Evolutionary conservation across 768 basidiomycete genomes (phyloP), one percentile per base, ranked within the genome.

Genomic region (Suillus plorans): DNA sequence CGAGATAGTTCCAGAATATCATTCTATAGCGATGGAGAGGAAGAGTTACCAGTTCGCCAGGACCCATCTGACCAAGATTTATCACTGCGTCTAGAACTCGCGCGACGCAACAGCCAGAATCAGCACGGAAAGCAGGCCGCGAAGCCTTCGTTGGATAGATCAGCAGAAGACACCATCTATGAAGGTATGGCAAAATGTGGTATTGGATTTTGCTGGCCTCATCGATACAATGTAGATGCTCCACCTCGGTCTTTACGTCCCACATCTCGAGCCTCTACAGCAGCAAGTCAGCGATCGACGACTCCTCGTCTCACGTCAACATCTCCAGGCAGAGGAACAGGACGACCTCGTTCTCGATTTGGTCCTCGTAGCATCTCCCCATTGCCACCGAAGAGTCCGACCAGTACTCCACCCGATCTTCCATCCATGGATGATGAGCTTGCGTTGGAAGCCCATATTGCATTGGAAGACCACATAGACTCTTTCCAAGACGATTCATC

Each of bases 361-460:
- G 92, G 91, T 12, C 91, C 92, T n/a, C 83, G 92, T 66, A 85
- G 84, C 68, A 88, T 88, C 18, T 93, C 91, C 20, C 90, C 91
- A 31, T 74, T 86, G 58, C 89, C 89, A 22, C 80, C 77, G 8
- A 79, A 77, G 63, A 85, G 79, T 70, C 81, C 84, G 62, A 58
- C 41, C 8, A 41, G 25, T 42, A 42, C 66, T 62, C 45, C 72
- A 42, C 5, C 62, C 34, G 42, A 47, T 8, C 76, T 82, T 25
- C 81, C 81, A 36, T 77, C 81, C 13, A 74, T 78, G 68, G 84
- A 85, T 42, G 78, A 81, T n/a, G 84, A 82, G 53, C 64, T 80
- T 44, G 80, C 79, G 28, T 71, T 80, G 41, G 84, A 85, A 36
- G 74, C 73, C 9, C 60, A 67, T 1, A 63, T 80, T 44, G 80